Evolutionary conservation across 1,139 yeast genomes (phyloP), one percentile per base, ranked within the genome.

Genomic region (Meyerozyma athensensis): DNA sequence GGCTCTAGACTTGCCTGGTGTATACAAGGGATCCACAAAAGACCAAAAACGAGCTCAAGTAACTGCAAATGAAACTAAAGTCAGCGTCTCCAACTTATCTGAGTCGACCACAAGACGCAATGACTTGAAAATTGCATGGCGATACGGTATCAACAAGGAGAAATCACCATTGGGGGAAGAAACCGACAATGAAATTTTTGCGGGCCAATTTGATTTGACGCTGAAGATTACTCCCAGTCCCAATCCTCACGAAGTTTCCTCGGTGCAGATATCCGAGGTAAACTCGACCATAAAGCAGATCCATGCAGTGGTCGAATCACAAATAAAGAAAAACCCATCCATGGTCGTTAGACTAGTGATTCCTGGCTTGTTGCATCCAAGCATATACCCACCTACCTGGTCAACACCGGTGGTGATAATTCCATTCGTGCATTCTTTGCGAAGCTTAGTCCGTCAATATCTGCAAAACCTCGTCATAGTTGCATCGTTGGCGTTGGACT

Each of bases 41-140:
- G 89, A 81, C 7, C 76, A 79, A 44, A 81, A 81, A 56, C 79
- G 77, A 53, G 76, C 78, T 18, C 65, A 67, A 42, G 75, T 84
- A 4, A 56, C 63, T 19, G 76, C 73, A 40, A 77, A 82, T 43
- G 82, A 82, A 49, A 66, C 77, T 6, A 78, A 79, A 50, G 59
- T 85, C 4, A 79, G 86, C 39, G 90, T 85, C 4, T 77, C 82
- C 23, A 85, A 85, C 51, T 54, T 83, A 48, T 61, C 78, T 4
- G 44, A 33, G 6, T 68, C 68, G 39, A 28, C 45, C 30, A 26
- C 39, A 39, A 37, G 33, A 50, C 57, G 16, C 59, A 52, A 57
- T 26, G 86, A 82, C 47, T 60, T 86, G 67, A 83, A 81, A 54
- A 86, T 86, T 50, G 95, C 96, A 2, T 86, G 96, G 96, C 74